Base-by-base conservation (phyloP, 345 rosid species). In the Salix purpurea region DNA sequence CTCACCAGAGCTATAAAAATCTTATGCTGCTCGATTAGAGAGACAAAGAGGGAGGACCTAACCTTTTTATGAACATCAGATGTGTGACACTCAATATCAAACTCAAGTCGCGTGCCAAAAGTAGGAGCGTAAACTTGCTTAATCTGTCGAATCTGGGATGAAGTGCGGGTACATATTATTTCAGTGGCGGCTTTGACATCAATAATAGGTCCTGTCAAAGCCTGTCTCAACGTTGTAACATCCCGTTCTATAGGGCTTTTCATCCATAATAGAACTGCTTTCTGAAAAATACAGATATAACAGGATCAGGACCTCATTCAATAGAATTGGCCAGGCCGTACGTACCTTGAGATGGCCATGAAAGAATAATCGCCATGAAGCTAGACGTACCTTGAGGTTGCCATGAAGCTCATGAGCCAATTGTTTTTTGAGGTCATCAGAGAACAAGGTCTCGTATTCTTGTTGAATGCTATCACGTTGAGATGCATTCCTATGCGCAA, bases 391-490 rank as follows among this genome's bases (percentile, higher is more conserved):
- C 93, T 87, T 89, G 58, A 91, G 81, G 74, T 89, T 77, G 40
- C 93, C 93, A 15, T 80, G 89, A 48, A 91, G 91, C 85, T 91
- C 92, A 1, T 85, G 80, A 54, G 88, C 75, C 23, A 91, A 77
- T 36, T 87, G 87, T 77, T 88, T 89, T 0, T 76, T 71, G 39
- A 91, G 87, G 24, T 86, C 87, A 2, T 85, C 83, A 1, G 88
- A 80, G 78, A 76, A 88, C 37, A 84, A 75, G 66, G 88, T 79
- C 71, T 88, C 91, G 28, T 82, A 89, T 70, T 88, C 91, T 77
- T 91, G 93, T 76, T 81, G 86, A 61, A 91, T 89, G n/a, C 76
- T 61, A 24, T 86, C 88, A 40, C 91, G 84, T 69, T 91, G 96
- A 3, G 76, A 32, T 6, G 88, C 85, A 64, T 86, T 69, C 5